Percentiles rank a stretch among this genome's conserved stretches.
These are phyloP conservation scores for Colletotrichum chrysophilum DNA, from an alignment of 2,329 filamentous ascomycete species.

Conservation along the genomic window DNA sequence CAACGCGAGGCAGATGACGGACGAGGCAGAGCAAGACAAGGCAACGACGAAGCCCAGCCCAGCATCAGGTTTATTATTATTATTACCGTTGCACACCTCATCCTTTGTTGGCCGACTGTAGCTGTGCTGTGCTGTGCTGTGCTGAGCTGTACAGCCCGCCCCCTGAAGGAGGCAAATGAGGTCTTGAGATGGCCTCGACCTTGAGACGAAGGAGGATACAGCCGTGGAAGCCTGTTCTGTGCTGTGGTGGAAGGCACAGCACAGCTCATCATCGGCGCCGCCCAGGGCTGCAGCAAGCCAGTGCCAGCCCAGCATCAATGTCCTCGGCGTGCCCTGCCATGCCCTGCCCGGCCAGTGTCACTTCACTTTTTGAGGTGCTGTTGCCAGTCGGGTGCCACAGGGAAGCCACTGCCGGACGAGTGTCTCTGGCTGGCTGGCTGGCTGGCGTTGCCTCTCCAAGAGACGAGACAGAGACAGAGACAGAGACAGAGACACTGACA, in stretches of 20 bases:
- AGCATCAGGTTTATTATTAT: constrained; percentile 1
- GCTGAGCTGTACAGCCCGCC: background rate
- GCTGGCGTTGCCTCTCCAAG: background rate
- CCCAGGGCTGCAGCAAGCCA: background rate
- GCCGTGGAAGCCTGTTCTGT: background rate
- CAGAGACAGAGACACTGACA: background rate
- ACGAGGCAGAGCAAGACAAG: background rate
- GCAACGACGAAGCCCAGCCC: background rate
- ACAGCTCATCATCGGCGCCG: background rate
- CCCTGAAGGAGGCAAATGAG: constrained; percentile 12
- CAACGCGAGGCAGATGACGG: background rate
- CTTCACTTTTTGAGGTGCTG: background rate
- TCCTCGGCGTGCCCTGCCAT: background rate
- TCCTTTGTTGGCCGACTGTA: background rate
- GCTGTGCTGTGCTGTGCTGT: background rate
- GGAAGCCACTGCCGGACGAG: background rate
- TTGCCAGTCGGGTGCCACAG: background rate
- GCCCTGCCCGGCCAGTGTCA: background rate
- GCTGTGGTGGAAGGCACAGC: background rate
- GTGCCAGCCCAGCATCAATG: background rate
- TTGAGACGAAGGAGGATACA: background rate
- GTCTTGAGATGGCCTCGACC: background rate
- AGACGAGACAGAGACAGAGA: background rate
- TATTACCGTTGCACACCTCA: background rate
- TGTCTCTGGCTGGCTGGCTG: background rate